Base-by-base conservation (phyloP, 495 filamentous ascomycete genomes). In the Podospora tetraspora region DNA sequence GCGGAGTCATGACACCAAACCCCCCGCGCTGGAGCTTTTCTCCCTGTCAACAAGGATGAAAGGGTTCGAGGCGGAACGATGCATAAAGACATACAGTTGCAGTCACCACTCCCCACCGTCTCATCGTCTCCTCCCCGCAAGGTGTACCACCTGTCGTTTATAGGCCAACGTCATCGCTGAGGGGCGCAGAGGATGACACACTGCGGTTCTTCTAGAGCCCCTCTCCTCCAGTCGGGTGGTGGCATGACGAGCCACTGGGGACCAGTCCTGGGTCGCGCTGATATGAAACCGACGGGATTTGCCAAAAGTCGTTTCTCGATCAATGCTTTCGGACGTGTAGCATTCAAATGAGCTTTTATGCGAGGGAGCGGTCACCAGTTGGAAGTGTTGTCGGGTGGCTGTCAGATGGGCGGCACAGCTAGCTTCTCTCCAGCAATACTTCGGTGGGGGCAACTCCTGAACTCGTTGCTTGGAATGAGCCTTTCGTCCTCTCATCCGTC, bases 241-340 rank as follows among this genome's bases (percentile, higher is more conserved):
- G 25, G 32, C 27, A n/a, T n/a, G 27, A 12, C 12, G 16, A 57
- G 52, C 64, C 64, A 66, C 19, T 37, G n/a, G n/a, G 43, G 43
- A n/a, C 43, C 43, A 52, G 37, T 52, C 43, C 37, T 52, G 43
- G 43, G 43, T 52, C 43, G 43, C 43, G 16, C 43, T 52, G 43
- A 66, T 19, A 23, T 66, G 64, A 66, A 66, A 66, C 64, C 29
- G 64, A 5, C 19, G 23, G 24, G 3, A 66, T 66, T 66, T 66
- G 64, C 64, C 64, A 66, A 59, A 66, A 66, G 25, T 37, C 24
- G 64, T 29, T 60, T 16, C 22, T 29, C 8, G 11, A 25, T 60
- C 59, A 60, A 60, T 60, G 59, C 59, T 24, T 60, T 24, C 59
- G 24, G 23, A 60, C 27, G 2, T 60, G 59, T 24, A 29, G 23